Conservation (phyloP, 2,329 filamentous ascomycete species). For the Tolypocladium ovalisporum region DNA sequence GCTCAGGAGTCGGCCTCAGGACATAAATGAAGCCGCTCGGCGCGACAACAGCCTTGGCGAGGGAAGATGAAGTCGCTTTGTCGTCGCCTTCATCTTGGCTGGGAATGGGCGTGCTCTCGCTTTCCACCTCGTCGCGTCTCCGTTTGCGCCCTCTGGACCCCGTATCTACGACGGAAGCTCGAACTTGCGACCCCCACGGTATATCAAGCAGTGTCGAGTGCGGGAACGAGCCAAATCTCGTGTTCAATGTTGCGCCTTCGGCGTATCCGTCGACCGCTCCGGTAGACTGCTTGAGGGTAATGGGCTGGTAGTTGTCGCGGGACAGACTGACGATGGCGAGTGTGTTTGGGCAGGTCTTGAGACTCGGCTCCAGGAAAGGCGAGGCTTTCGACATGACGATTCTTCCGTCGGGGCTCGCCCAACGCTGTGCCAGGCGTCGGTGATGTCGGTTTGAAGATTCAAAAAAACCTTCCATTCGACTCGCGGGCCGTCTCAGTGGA, state of each 20-base stretch:
- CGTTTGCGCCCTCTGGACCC: constrained; percentile 72
- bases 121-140: constrained; percentile 33
- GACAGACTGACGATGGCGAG: constrained; percentile 83
- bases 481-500: not conserved
- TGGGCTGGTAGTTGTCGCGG: constrained; percentile 71
- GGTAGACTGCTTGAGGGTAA: constrained; percentile 53
- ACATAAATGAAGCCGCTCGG: constrained; percentile 67
- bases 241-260: constrained; percentile 76
- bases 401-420: not conserved
- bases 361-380: constrained; percentile 67
- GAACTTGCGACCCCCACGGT: constrained; percentile 86
- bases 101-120: constrained; percentile 29
- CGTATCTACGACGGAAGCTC: constrained; percentile 82
- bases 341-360: constrained; percentile 48
- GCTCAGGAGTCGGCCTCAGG: constrained; percentile 67
- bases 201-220: constrained; percentile 67
- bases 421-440: not conserved
- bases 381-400: constrained; percentile 38
- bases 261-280: constrained; percentile 60
- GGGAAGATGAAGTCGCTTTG: constrained; percentile 17
- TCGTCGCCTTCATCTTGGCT: constrained; percentile 22
- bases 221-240: constrained; percentile 83
- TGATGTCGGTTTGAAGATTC: not conserved
- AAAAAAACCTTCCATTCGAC: not conserved
- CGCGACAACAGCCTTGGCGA: constrained; percentile 41